These are phyloP conservation scores for Botryotinia calthae DNA, from an alignment of 2,329 filamentous ascomycete species.

Conservation along the genomic window DNA sequence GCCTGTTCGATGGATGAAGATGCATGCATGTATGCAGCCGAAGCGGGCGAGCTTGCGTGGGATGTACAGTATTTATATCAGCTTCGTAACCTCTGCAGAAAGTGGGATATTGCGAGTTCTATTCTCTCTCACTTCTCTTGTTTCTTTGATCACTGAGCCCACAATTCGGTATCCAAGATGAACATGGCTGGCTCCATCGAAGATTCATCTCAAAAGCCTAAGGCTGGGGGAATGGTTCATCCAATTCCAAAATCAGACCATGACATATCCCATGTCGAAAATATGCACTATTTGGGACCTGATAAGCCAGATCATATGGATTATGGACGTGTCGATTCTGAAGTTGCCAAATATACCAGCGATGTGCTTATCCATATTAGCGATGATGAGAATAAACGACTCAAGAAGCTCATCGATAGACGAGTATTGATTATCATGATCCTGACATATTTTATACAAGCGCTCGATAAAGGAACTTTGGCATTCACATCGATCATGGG, in stretches of 20 bases:
- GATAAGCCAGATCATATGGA: slow-evolving; percentile 48
- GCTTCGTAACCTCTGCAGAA: neutral
- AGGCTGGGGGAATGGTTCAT: neutral
- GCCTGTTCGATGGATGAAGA: neutral
- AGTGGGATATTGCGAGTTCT: neutral
- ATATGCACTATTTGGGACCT: slow-evolving; percentile 34
- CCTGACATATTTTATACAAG: slow-evolving; percentile 48
- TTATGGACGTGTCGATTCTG: slow-evolving; percentile 62
- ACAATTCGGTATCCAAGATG: neutral
- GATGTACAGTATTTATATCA: neutral
- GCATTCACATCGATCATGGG: slow-evolving; percentile 36
- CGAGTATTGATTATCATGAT: slow-evolving; percentile 70
- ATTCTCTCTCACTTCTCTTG: neutral
- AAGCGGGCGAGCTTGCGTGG: neutral
- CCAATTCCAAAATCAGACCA: neutral
- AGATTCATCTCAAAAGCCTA: neutral
- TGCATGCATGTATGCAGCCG: slow-evolving; percentile 8
- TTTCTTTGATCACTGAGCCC: neutral
- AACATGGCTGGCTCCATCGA: neutral
- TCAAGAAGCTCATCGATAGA: slow-evolving; percentile 64
- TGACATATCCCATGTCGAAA: slow-evolving; percentile 7
- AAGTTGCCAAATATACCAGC: slow-evolving; percentile 67
- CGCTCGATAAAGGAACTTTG: slow-evolving; percentile 38
- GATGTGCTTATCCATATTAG: slow-evolving; percentile 55
- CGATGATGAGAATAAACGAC: slow-evolving; percentile 56